Evolutionary conservation across 2,329 filamentous ascomycete species (phyloP), one percentile per base, ranked within the genome.

Genomic region (Dothistroma septosporum): DNA sequence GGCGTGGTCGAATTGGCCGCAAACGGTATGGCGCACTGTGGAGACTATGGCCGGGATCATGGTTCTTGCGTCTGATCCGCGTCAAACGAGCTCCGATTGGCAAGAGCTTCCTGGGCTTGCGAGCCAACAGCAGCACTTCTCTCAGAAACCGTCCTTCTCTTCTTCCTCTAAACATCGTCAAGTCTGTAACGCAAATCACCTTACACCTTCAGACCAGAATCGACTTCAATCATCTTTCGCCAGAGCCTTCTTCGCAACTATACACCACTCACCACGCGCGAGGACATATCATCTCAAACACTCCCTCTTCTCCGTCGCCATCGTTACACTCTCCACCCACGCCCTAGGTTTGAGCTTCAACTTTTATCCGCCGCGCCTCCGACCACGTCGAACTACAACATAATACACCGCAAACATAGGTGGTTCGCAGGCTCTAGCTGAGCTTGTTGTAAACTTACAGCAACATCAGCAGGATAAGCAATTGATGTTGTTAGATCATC

Each of bases 401-500:
- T 33, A 47, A 53, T 28, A 48, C 65, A 70, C 50, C 31, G 50
- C 50, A 53, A 53, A 50, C 60, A 69, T 69, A 68, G 68, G 69
- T 63, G 68, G 63, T 32, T 70, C 68, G 58, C 68, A 65, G 63
- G 69, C 68, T 60, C 58, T 70, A 24, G 58, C 56, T 48, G 57
- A 66, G 58, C 69, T 69, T 57, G 63, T 71, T 60, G 57, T 50
- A 52, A 64, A 59, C 37, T 57, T 70, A 35, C 63, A 63, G 28
- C 50, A 61, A 60, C 33, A 58, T 49, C 59, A 63, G 61, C 64
- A 69, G 62, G 65, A 68, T 64, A 69, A 68, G 68, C 67, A 67
- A 62, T 65, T 67, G 59, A 72, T 69, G 69, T 66, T 71, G 55
- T 65, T 70, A 66, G 67, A 71, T 65, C 67, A 70, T 62, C 64